Conservation (phyloP, 768 basidiomycete species). For the Leccinellum rugosiceps region DNA sequence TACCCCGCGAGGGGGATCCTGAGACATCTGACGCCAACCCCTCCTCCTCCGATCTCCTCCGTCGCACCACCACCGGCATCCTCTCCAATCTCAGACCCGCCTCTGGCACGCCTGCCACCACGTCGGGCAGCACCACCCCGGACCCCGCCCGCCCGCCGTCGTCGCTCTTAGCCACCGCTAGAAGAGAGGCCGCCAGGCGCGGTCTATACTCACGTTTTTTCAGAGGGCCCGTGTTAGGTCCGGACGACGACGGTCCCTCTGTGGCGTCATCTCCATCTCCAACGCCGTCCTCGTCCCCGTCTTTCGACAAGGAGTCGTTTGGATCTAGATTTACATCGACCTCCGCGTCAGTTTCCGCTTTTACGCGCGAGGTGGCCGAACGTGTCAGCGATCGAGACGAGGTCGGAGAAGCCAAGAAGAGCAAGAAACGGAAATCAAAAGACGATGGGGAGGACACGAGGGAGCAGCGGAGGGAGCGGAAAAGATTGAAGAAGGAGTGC, state of each 20-base stretch:
- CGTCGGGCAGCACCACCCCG: slow-evolving; percentile 43
- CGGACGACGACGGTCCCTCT: slow-evolving; percentile 30
- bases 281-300: background rate
- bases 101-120: slow-evolving; percentile 46
- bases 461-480: slow-evolving; percentile 23
- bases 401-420: background rate
- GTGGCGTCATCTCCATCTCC: background rate
- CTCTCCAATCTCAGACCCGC: slow-evolving; percentile 67
- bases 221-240: slow-evolving; percentile 67
- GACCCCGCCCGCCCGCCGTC: slow-evolving; percentile 25
- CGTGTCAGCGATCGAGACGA: background rate
- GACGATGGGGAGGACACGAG: slow-evolving; percentile 11
- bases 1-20: background rate
- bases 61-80: slow-evolving; percentile 72
- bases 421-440: slow-evolving; percentile 10
- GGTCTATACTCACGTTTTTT: slow-evolving; percentile 80
- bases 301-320: background rate
- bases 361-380: background rate
- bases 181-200: slow-evolving; percentile 73
- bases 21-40: background rate
- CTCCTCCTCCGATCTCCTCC: slow-evolving; percentile 24
- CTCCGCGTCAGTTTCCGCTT: background rate
- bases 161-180: slow-evolving; percentile 60
- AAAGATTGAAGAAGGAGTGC: slow-evolving; percentile 23
- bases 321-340: background rate